phyloP scores from a whole-genome alignment of 768 basidiomycete species.

The Mycena leptocephala region DNA sequence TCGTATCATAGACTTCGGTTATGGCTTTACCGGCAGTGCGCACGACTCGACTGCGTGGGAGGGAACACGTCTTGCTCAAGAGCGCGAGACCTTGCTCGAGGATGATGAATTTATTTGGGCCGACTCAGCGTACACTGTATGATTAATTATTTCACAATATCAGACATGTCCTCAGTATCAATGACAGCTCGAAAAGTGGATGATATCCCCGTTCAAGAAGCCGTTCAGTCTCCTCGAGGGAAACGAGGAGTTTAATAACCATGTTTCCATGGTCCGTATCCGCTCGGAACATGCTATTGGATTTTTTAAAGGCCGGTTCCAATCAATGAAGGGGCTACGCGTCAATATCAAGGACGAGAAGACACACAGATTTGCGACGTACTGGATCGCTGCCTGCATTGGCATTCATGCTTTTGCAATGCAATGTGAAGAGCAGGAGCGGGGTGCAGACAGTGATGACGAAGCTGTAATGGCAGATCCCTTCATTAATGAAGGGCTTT shows the following conservation, averaged over 20 bases:
- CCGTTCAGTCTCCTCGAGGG: conserved; percentile 33
- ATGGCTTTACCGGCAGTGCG: no score
- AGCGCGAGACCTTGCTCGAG: conserved; percentile 29
- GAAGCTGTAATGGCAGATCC: conserved; percentile 16
- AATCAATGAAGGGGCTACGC: conserved; percentile 39
- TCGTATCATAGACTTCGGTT: no score
- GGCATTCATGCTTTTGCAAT: conserved; percentile 42
- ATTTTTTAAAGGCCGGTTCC: conserved; percentile 47
- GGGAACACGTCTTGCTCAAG: conserved; percentile 24
- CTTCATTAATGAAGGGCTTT: conserved; percentile 5
- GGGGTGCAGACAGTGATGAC: not conserved
- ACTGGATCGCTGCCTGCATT: conserved; percentile 46
- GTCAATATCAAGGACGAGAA: conserved; percentile 34
- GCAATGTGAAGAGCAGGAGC: conserved; percentile 39
- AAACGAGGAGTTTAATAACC: conserved; percentile 42
- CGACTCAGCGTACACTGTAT: conserved; percentile 48
- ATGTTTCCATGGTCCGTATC: no score
- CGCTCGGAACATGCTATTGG: conserved; percentile 54
- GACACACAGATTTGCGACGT: conserved; percentile 22
- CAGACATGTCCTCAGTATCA: not conserved
- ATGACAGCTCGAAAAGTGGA: conserved; percentile 5
- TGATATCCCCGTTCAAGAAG: conserved; percentile 38
- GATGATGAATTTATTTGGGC: conserved; percentile 46
- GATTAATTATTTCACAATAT: not conserved
- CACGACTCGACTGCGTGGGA: conserved; percentile 44